Percentiles rank a stretch among this genome's conserved stretches.
These are phyloP conservation scores for Mentha longifolia DNA, from an alignment of 257 asterid genomes.

Conservation along the genomic window DNA sequence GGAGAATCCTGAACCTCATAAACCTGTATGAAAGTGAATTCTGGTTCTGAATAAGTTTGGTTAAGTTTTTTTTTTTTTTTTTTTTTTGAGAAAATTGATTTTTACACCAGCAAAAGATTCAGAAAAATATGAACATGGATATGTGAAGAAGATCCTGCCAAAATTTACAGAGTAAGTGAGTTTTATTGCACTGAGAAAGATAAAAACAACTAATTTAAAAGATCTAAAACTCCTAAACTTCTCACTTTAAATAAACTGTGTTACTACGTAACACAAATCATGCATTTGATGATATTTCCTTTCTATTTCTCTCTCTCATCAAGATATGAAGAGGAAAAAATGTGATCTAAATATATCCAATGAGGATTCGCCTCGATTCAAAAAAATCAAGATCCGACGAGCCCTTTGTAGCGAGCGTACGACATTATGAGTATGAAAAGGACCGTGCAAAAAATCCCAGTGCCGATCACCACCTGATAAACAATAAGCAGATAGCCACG, in stretches of 20 bases:
- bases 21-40: not conserved
- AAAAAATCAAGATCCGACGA: slow-evolving; percentile 63
- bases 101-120: too few species aligned
- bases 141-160: not conserved
- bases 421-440: slow-evolving; percentile 55
- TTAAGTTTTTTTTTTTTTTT: too few species aligned
- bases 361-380: not conserved
- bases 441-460: slow-evolving; percentile 40
- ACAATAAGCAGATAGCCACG: not conserved
- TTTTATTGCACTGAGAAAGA: not conserved
- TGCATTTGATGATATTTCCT: not conserved
- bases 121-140: not conserved
- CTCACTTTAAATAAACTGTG: too few species aligned
- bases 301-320: not conserved
- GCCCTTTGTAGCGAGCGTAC: slow-evolving; percentile 80
- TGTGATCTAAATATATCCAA: slow-evolving; percentile 9
- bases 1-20: slow-evolving; percentile 46
- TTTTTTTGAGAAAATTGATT: not conserved
- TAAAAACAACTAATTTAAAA: not conserved
- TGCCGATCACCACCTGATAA: slow-evolving; percentile 56
- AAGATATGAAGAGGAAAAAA: not conserved
- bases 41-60: slow-evolving; percentile 10
- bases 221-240: not conserved
- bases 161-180: not conserved
- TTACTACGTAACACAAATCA: too few species aligned